phyloP scores from a whole-genome alignment of 768 basidiomycete species.

The Paxillus rubicundulus region DNA sequence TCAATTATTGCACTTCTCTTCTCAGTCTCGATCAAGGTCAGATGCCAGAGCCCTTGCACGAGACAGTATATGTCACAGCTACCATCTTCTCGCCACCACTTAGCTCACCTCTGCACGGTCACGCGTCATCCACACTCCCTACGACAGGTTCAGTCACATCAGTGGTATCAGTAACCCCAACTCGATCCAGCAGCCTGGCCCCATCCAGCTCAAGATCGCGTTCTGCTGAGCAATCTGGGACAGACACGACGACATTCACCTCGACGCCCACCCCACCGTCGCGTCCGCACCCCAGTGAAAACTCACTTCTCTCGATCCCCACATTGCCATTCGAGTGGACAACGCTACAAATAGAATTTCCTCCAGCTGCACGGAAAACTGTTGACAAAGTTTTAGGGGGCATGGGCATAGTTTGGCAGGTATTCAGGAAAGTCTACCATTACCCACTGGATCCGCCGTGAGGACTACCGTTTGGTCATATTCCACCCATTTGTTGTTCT shows the following conservation, averaged over 20 bases:
- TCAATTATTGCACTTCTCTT: conserved; percentile 18
- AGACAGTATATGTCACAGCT: conserved; percentile 32
- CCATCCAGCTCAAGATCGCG: conserved; percentile 5
- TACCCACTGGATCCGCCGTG: conserved; percentile 35
- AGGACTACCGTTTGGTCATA: conserved; percentile 1
- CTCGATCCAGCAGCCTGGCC: not conserved
- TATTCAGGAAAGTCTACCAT: conserved; percentile 31
- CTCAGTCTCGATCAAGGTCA: conserved; percentile 7
- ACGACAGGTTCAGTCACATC: conserved; percentile 5
- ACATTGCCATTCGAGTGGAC: conserved; percentile 29
- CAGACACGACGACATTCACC: conserved; percentile 8
- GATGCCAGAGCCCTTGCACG: conserved; percentile 3
- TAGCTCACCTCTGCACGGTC: not conserved
- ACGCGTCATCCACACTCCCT: conserved; percentile 2
- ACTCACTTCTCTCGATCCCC: conserved; percentile 19
- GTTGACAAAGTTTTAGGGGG: conserved; percentile 28
- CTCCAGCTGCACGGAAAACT: conserved; percentile 20
- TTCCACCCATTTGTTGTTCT: not conserved
- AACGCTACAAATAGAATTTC: conserved; percentile 23
- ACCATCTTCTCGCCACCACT: conserved; percentile 19
- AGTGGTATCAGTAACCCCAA: conserved; percentile 8
- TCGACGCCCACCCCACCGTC: conserved; percentile 14
- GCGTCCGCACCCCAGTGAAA: conserved; percentile 11
- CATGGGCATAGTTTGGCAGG: conserved; percentile 28
- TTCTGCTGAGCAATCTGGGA: conserved; percentile 11